Base-by-base conservation (phyloP, 768 basidiomycete species). In the Pisolithus microcarpus region DNA sequence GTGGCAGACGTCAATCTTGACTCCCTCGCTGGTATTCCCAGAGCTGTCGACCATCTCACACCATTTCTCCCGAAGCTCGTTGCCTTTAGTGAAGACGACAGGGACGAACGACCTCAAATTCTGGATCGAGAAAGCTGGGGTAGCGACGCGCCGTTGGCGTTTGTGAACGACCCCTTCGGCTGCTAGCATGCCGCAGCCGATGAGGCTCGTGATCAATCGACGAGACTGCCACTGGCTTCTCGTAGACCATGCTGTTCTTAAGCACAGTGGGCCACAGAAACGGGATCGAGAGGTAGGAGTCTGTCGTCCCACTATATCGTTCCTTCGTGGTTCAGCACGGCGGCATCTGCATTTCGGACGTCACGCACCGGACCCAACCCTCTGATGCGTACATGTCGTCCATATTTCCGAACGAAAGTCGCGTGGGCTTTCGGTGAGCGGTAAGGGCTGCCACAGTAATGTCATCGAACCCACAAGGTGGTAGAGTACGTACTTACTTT, bases 151-250 rank as follows among this genome's bases (percentile, higher is more conserved):
- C 51, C 87, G 74, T 65, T 92, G 91, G 36, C 89, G 82, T 57
- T 78, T 87, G 69, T 95, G 90, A 16, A 82, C 71, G 23, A 76
- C 72, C 1, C 89, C 87, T 61, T 91, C 89, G 3, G 87, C 83
- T 16, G 85, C 80, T 23, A 91, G 77, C 81, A 90, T 81, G 2
- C 87, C 92, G 49, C 81, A 81, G 0, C 92, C 92, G 52, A 96
- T 86, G 52, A 93, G 76, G 50, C 78, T 74, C 15, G 81, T 79
- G 34, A 96, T 87, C 40, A 88, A 68, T 43, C 75, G 71, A 23
- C 91, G 80, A 2, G 89, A 85, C 55, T 82, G 81, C 78, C 80
- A 84, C 9, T n/a, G 92, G 90, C 63, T 95, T 95, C 62, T 90
- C 85, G 61, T 90, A 92, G 36, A 82, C 72, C 38, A 75, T 72